Base-by-base conservation (phyloP, 2,329 filamentous ascomycete species). In the Monilinia aucupariae region DNA sequence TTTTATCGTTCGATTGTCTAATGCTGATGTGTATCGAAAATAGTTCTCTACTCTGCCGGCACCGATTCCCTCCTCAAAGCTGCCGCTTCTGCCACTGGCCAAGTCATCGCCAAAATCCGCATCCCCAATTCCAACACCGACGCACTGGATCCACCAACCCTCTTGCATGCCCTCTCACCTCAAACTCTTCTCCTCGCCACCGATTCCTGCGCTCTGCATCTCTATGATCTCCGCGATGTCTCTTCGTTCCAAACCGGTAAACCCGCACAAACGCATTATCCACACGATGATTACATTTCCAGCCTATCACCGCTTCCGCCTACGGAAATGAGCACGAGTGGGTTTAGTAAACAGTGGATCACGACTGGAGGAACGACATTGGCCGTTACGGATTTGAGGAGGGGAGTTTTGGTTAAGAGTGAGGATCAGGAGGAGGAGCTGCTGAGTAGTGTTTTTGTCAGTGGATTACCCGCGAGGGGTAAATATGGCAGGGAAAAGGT, bases 361-460 rank as follows among this genome's bases (percentile, higher is more conserved):
- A 94, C 89, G 45, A 97, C 92, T 0, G 94, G 94, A 41, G 92
- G 92, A 51, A 93, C 91, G 1, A 97, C 93, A 0, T 79, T 99
- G 25, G 91, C 92, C 1, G 87, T 97, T 45, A 96, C 92, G 0
- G 94, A 99, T 74, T 79, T 97, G 51, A 85, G 93, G 30, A 83
- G 90, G 54, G 93, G 93, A 17, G 90, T 97, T 7, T 78, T 97
- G 50, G 88, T 92, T 3, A 88, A 88, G 64, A 96, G 91, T 68
- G 94, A 97, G 73, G 92, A 97, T 71, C 94, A 97, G 74, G 94
- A 96, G 71, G 92, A 97, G 68, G 91, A 97, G 76, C 78, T 97
- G 64, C 81, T 97, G n/a, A 90, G 88, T 71, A 89, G 89, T 1
- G 80, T 85, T 53, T 90, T 91, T 72, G 85, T 97, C 22, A 83